phyloP scores from a whole-genome alignment of 2,329 filamentous ascomycete genomes.

The Penicillium oxalicum region DNA sequence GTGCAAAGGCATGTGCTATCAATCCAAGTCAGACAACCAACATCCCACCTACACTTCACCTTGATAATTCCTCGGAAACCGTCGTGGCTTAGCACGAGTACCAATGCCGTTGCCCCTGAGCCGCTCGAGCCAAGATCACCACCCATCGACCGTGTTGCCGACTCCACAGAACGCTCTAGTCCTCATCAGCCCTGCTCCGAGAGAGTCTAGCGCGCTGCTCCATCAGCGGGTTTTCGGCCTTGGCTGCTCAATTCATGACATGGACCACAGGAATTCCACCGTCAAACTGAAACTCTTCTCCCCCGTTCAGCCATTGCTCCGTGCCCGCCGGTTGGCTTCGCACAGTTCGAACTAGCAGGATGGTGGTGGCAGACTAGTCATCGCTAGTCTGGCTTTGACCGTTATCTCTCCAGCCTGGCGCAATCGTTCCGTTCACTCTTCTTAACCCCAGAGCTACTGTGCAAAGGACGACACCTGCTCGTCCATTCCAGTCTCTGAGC shows the following conservation, averaged over 20 bases:
- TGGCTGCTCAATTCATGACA: conserved; percentile 4
- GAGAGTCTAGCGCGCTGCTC: conserved; percentile 9
- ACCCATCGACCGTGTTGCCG: neutral
- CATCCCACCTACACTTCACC: too few species aligned
- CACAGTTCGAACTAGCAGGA: neutral
- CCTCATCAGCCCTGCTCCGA: conserved; percentile 7
- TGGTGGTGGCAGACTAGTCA: neutral
- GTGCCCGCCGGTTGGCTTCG: conserved; percentile 1
- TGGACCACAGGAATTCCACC: conserved; percentile 3
- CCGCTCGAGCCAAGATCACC: conserved; percentile 1
- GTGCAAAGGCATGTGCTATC: too few species aligned
- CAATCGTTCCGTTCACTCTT: neutral
- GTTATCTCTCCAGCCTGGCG: conserved; percentile 1
- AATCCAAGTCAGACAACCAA: too few species aligned
- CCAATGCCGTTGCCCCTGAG: conserved; percentile 8
- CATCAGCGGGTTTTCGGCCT: conserved; percentile 11
- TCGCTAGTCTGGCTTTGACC: neutral
- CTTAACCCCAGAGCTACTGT: neutral
- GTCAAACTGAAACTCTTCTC: neutral
- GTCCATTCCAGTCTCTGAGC: neutral
- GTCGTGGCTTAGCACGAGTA: conserved; percentile 4
- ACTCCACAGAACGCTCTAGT: conserved; percentile 23
- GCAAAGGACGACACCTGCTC: neutral
- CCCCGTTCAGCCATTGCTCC: conserved; percentile 5
- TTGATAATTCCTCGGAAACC: neutral